Evolutionary conservation across 2,329 filamentous ascomycete genomes (phyloP).

Genomic region (Decorospora gaudefroyi): DNA sequence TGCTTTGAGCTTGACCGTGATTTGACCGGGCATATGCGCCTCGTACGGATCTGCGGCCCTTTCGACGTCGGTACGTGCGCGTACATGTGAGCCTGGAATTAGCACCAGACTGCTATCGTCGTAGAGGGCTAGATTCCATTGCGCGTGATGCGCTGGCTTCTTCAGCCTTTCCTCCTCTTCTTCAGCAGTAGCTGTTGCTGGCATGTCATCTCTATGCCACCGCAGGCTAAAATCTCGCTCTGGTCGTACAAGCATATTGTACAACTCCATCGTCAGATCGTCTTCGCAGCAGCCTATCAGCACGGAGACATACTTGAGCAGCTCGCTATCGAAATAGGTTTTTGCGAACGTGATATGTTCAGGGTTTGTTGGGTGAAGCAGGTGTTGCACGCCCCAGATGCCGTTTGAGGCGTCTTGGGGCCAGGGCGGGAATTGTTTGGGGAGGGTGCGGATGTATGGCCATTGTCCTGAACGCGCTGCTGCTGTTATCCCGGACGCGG

Average conservation of each 20-base stretch:
- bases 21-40: conserved; percentile 63
- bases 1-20: conserved; percentile 67
- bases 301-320: conserved; percentile 67
- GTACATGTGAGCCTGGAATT: conserved; percentile 74
- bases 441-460: conserved; percentile 81
- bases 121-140: conserved; percentile 85
- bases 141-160: conserved; percentile 71
- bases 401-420: conserved; percentile 62
- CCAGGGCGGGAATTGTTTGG: conserved; percentile 93
- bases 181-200: conserved; percentile 64
- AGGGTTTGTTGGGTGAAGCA: conserved; percentile 74
- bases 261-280: conserved; percentile 80
- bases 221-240: conserved; percentile 71
- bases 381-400: conserved; percentile 89
- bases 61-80: conserved; percentile 72
- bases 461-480: conserved; percentile 72
- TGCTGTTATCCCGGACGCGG: conserved; percentile 61
- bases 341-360: conserved; percentile 64
- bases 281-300: conserved; percentile 61
- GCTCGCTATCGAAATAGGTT: conserved; percentile 71
- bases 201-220: conserved; percentile 87
- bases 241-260: conserved; percentile 81
- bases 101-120: conserved; percentile 73
- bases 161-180: conserved; percentile 68
- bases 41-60: conserved; percentile 69